Conservation (phyloP, 2,329 filamentous ascomycete species). For the Claviceps sorghi region DNA sequence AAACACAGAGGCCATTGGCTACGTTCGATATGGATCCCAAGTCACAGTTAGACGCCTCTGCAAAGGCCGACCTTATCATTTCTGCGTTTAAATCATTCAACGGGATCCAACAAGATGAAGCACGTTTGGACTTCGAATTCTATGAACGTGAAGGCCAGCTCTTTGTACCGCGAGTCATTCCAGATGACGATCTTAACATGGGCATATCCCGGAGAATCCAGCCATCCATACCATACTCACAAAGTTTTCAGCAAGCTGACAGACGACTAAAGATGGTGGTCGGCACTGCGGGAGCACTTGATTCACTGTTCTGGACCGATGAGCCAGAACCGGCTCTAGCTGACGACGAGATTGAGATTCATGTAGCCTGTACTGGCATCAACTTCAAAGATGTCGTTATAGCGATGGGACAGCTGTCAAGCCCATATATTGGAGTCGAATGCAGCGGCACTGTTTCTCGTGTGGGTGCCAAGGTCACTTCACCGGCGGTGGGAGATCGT, state of each 20-base stretch:
- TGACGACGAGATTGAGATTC: conserved; percentile 25
- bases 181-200: conserved; percentile 9
- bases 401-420: conserved; percentile 10
- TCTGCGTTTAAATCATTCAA: conserved; percentile 9
- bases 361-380: conserved; percentile 27
- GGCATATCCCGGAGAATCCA: conserved; percentile 15
- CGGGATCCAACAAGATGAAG: conserved; percentile 1
- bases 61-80: conserved; percentile 20
- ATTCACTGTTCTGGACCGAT: conserved; percentile 27
- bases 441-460: conserved; percentile 12
- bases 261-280: conserved; percentile 25
- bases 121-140: conserved; percentile 16
- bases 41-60: conserved; percentile 1
- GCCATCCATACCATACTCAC: conserved; percentile 14
- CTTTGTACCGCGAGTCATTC: conserved; percentile 16
- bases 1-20: conserved; percentile 28
- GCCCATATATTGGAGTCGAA: conserved; percentile 11
- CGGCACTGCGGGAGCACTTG: conserved; percentile 22
- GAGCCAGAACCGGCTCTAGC: conserved; percentile 14
- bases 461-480: conserved; percentile 6
- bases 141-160: conserved; percentile 15
- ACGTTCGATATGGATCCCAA: conserved; percentile 30
- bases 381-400: conserved; percentile 24
- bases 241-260: conserved; percentile 23
- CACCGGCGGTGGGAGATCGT: conserved; percentile 10